Percentiles rank a stretch among this genome's conserved stretches.
Evolutionary conservation across 176 grass and related monocot species (phyloP).

Genomic region (Oryza punctata): DNA sequence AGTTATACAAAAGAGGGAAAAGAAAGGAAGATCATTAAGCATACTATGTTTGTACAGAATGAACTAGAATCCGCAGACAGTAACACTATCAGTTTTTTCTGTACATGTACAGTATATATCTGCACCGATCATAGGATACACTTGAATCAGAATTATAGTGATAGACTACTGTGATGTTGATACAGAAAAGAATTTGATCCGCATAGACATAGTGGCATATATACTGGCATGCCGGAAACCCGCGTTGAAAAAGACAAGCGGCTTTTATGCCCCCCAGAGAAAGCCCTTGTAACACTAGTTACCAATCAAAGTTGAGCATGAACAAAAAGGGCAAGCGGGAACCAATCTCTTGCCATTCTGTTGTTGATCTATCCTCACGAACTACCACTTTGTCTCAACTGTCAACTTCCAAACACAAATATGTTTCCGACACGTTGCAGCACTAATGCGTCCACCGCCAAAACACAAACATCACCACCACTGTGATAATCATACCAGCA

Average conservation of each 20-base stretch:
- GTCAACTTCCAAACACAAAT: conserved; percentile 11
- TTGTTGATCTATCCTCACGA: not conserved
- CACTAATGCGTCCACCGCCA: conserved; percentile 77
- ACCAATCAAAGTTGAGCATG: not conserved
- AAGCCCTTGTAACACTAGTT: not conserved
- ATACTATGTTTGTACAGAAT: conserved; percentile 9
- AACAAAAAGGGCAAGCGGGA: not conserved
- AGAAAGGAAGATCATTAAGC: not conserved
- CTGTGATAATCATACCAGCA: conserved; percentile 67
- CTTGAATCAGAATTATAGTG: not conserved
- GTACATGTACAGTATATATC: not conserved
- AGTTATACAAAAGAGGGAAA: not conserved
- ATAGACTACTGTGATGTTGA: conserved; percentile 5
- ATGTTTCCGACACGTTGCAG: not conserved
- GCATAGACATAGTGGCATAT: not conserved
- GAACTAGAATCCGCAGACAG: not conserved
- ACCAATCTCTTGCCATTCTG: not conserved
- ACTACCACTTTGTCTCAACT: conserved; percentile 3
- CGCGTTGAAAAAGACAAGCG: not conserved
- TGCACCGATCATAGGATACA: not conserved
- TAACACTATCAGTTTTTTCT: not conserved
- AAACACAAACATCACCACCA: conserved; percentile 71
- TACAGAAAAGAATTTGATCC: conserved; percentile 3
- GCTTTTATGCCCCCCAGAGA: not conserved
- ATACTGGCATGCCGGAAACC: not conserved